A percentile compares a stretch with the other conserved stretches of the same genome.
phyloP scores from a whole-genome alignment of 108 stramenopile genomes.

The Cyclotella sp. region DNA sequence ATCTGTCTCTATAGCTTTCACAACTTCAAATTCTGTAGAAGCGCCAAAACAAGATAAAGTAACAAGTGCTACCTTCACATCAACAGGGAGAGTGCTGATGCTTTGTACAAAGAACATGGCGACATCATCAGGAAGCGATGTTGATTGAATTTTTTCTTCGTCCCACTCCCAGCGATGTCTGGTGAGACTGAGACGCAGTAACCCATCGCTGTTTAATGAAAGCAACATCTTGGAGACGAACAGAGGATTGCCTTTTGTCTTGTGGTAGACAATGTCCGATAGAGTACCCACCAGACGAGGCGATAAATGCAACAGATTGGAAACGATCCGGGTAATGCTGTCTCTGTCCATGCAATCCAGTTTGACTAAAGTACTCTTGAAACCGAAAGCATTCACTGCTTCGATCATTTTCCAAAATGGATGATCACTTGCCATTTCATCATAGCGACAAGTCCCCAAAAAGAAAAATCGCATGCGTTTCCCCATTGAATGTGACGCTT shows the following conservation, averaged over 20 bases:
- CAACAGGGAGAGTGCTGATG: constrained; percentile 2
- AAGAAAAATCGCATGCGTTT: too few species aligned
- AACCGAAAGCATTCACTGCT: background rate
- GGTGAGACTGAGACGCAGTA: too few species aligned
- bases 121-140: too few species aligned
- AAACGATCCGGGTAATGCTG: constrained; percentile 9
- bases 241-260: too few species aligned
- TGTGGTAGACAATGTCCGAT: background rate
- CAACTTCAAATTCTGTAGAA: background rate
- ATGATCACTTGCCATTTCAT: too few species aligned
- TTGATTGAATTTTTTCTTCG: too few species aligned
- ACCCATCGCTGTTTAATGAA: too few species aligned
- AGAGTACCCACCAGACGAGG: constrained; percentile 14
- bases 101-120: background rate
- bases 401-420: too few species aligned
- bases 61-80: constrained; percentile 8
- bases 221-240: too few species aligned
- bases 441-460: too few species aligned
- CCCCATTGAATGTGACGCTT: background rate
- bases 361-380: background rate
- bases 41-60: constrained; percentile 24
- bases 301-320: constrained; percentile 1
- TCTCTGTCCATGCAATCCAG: constrained; percentile 10
- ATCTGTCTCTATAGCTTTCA: constrained; percentile 10
- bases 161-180: too few species aligned